Evolutionary conservation across 202 grass and related monocot species (phyloP).

Genomic region (Alloteropsis angusta): DNA sequence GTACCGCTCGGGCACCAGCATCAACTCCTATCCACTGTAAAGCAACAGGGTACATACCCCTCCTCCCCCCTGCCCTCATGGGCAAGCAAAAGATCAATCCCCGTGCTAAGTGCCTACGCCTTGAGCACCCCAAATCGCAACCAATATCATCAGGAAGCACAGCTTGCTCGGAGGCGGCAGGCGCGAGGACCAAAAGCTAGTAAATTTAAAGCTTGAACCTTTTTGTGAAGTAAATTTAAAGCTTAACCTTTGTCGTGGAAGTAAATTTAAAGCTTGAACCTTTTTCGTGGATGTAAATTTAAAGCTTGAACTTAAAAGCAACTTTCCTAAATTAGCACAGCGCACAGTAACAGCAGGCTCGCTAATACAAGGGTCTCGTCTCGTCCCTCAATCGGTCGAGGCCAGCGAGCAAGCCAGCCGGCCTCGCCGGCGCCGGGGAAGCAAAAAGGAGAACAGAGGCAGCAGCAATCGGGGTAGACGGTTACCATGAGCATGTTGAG

Average conservation of each 20-base stretch:
- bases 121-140: background rate
- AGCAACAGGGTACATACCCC: background rate
- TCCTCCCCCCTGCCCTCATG: background rate
- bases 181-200: background rate
- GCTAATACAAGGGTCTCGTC: background rate
- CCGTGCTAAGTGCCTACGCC: background rate
- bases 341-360: background rate
- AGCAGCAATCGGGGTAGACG: background rate
- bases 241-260: background rate
- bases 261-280: no score
- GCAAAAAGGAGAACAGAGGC: background rate
- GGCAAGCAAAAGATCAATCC: background rate
- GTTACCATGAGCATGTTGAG: slow-evolving; percentile 65
- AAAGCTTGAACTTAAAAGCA: background rate
- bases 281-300: background rate
- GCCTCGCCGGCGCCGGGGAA: background rate
- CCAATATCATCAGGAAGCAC: no score
- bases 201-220: background rate
- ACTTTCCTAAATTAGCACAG: background rate
- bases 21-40: background rate
- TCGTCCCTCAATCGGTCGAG: background rate
- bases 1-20: background rate
- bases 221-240: background rate
- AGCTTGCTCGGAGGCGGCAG: background rate
- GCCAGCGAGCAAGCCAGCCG: background rate